Conservation (phyloP, 2,329 filamentous ascomycete species). For the Dothidotthia symphoricarpi region DNA sequence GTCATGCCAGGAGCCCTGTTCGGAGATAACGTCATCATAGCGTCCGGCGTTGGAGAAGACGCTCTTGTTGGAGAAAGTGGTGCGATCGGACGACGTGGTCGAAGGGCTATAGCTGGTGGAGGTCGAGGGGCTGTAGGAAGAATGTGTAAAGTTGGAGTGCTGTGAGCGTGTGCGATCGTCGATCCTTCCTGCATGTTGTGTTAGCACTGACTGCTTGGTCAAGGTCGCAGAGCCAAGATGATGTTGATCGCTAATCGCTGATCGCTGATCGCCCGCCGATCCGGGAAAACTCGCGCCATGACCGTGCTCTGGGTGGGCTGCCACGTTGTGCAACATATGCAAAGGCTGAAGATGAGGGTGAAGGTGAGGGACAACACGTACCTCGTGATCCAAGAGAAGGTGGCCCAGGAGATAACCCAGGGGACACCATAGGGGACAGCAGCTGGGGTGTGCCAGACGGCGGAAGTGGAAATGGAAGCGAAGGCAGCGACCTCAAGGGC, state of each 20-base stretch:
- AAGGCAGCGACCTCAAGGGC: constrained; percentile 12
- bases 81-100: constrained; percentile 14
- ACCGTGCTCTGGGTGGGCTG: background rate
- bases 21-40: constrained; percentile 18
- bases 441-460: constrained; percentile 17
- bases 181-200: constrained; percentile 9
- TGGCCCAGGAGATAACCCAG: constrained; percentile 20
- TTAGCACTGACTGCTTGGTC: constrained; percentile 5
- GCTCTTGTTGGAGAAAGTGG: constrained; percentile 18
- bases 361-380: too few relatives aligned
- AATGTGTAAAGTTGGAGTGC: constrained; percentile 17
- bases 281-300: background rate
- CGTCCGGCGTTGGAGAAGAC: constrained; percentile 19
- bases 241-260: constrained; percentile 9
- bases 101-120: constrained; percentile 16
- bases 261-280: background rate
- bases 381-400: constrained; percentile 17
- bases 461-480: constrained; percentile 17
- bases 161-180: constrained; percentile 14
- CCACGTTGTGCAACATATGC: constrained; percentile 8
- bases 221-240: background rate
- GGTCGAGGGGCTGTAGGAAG: constrained; percentile 19
- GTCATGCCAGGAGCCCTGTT: constrained; percentile 10
- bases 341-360: constrained; percentile 13
- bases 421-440: too few relatives aligned